A percentile compares a stretch with the other conserved stretches of the same genome.
phyloP scores from a whole-genome alignment of 1,284 basidiomycete genomes.

The Abortiporus biennis region DNA sequence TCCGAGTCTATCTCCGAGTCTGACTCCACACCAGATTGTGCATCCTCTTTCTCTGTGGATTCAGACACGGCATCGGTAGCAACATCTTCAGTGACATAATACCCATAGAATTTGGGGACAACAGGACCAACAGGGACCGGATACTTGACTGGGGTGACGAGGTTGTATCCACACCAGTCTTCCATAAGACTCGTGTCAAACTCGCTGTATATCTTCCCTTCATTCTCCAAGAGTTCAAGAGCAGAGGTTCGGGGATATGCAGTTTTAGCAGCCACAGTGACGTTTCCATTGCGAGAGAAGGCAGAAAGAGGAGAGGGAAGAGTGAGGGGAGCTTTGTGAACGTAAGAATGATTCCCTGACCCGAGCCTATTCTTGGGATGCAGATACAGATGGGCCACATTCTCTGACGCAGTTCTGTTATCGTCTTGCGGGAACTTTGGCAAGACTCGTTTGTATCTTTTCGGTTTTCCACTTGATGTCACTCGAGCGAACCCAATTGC shows the following conservation, averaged over 20 bases:
- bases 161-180: slow-evolving; percentile 42
- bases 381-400: slow-evolving; percentile 22
- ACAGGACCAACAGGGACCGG: slow-evolving; percentile 40
- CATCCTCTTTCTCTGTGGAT: too few species aligned
- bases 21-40: too few species aligned
- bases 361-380: slow-evolving; percentile 24
- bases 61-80: background rate
- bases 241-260: slow-evolving; percentile 15
- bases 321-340: slow-evolving; percentile 25
- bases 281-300: slow-evolving; percentile 17
- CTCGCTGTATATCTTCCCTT: slow-evolving; percentile 36
- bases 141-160: slow-evolving; percentile 31
- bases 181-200: slow-evolving; percentile 40
- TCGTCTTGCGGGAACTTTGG: slow-evolving; percentile 10
- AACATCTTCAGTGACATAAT: slow-evolving; percentile 32
- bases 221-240: slow-evolving; percentile 25
- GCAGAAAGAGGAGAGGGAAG: slow-evolving; percentile 25
- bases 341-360: slow-evolving; percentile 27
- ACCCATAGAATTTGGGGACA: slow-evolving; percentile 51
- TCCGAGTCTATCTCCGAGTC: too few species aligned
- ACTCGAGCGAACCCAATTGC: background rate
- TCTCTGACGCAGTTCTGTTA: too few species aligned
- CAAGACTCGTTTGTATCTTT: slow-evolving; percentile 20
- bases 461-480: background rate
- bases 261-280: slow-evolving; percentile 30